Base-by-base conservation (phyloP, 2,329 filamentous ascomycete genomes). In the Nigrospora osmanthi region DNA sequence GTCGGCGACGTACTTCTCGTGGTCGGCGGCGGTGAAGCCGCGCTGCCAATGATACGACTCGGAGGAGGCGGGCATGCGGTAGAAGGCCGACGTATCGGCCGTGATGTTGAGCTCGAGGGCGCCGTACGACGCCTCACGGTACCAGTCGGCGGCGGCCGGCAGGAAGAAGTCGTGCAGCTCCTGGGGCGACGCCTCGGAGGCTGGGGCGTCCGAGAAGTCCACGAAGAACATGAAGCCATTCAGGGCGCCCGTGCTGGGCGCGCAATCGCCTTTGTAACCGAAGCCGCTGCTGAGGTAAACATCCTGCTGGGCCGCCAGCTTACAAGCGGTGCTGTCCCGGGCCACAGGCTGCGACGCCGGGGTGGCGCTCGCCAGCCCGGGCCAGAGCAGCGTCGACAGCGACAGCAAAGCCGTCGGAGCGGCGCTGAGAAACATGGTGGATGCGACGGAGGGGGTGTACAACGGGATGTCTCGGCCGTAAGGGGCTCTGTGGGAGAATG, bases 161-260 rank as follows among this genome's bases (percentile, higher is more conserved):
- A 63, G 19, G 52, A 58, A 47, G 48, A 53, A 47, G 47, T 57
- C 49, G 45, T 47, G 43, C 1, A 63, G 49, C 3, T 44, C 42
- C 38, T 58, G 17, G 0, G 58, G 58, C 1, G 56, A 49, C n/a
- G 57, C 49, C 30, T 54, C 50, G 16, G 43, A 49, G 11, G 53
- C 52, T 4, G 44, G 35, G n/a, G 46, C 39, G 11, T 65, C 62
- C 2, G 51, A 45, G 40, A 65, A 66, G 50, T 67, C 63, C 43
- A 67, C 54, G 46, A 67, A 67, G 31, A 67, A 52, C 62, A 67
- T 65, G 44, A 54, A 58, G 14, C 54, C 60, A 11, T 44, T 50
- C 2, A 64, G 49, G 0, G 54, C 55, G 10, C 64, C 64, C 1
- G 50, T 56, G 43, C 58, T 59, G 1, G 62, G 54, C 2, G 60